phyloP scores from a whole-genome alignment of 108 stramenopile species.

The Nitzschia sp. region DNA sequence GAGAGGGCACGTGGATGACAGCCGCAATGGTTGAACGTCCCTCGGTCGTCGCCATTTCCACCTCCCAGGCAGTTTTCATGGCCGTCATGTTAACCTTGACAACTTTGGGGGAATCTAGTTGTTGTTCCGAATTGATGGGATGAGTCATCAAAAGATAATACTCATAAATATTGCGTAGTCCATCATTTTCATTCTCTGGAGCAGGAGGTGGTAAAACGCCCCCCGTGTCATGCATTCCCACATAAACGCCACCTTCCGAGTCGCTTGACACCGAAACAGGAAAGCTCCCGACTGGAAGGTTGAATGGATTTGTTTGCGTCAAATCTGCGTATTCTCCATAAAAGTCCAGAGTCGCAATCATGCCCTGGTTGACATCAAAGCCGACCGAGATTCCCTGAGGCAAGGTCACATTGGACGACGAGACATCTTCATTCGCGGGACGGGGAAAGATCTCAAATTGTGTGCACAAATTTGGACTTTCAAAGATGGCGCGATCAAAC shows the following conservation, averaged over 20 bases:
- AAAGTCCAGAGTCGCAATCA: background rate
- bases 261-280: constrained; percentile 13
- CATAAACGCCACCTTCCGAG: constrained; percentile 7
- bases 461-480: constrained; percentile 6
- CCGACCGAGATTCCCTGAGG: background rate
- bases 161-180: background rate
- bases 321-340: background rate
- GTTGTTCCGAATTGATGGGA: background rate
- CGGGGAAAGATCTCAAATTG: background rate
- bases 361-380: constrained; percentile 1
- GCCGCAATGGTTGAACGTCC: constrained; percentile 7
- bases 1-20: background rate
- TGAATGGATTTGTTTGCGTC: constrained; percentile 1
- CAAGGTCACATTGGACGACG: background rate
- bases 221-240: constrained; percentile 12
- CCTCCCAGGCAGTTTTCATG: background rate
- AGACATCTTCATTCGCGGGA: background rate
- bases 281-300: constrained; percentile 4
- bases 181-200: background rate
- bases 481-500: background rate
- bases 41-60: constrained; percentile 6
- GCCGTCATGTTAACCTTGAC: constrained; percentile 16
- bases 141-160: constrained; percentile 16
- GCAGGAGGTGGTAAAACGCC: background rate
- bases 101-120: background rate